Conservation (phyloP, 805 yeast species). For the Phaffomyces thermotolerans region DNA sequence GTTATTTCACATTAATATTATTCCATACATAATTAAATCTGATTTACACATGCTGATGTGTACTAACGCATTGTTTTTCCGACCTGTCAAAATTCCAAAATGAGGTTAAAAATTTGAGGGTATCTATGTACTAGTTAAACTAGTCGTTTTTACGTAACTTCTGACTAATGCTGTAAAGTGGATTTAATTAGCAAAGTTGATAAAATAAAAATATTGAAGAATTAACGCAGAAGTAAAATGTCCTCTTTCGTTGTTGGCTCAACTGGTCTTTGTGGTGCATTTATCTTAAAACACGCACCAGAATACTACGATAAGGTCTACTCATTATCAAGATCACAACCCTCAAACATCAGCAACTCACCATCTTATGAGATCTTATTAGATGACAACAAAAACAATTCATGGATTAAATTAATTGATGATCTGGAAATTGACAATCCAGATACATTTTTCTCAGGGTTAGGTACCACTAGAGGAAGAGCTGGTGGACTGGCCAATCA, state of each 20-base stretch:
- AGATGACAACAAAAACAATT: conserved; percentile 35
- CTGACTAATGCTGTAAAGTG: no score
- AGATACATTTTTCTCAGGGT: conserved; percentile 46
- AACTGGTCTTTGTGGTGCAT: conserved; percentile 71
- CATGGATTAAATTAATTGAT: conserved; percentile 40
- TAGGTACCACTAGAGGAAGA: conserved; percentile 67
- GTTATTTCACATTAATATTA: no score
- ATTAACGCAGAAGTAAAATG: not conserved
- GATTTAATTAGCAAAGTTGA: no score
- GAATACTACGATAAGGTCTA: conserved; percentile 34
- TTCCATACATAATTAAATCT: no score
- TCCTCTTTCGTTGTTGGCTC: conserved; percentile 48
- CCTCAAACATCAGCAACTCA: conserved; percentile 3
- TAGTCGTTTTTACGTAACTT: no score
- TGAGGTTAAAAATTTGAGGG: no score
- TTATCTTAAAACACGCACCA: conserved; percentile 39
- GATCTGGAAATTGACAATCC: conserved; percentile 15
- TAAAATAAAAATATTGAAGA: no score
- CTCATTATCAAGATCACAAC: conserved; percentile 44
- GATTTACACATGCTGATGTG: no score
- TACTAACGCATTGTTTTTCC: no score
- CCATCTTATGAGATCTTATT: conserved; percentile 29
- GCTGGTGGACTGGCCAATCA: conserved; percentile 75
- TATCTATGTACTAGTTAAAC: no score
- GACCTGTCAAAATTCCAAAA: not conserved